Conservation (phyloP, 2,329 filamentous ascomycete species). For the Fusarium redolens region DNA sequence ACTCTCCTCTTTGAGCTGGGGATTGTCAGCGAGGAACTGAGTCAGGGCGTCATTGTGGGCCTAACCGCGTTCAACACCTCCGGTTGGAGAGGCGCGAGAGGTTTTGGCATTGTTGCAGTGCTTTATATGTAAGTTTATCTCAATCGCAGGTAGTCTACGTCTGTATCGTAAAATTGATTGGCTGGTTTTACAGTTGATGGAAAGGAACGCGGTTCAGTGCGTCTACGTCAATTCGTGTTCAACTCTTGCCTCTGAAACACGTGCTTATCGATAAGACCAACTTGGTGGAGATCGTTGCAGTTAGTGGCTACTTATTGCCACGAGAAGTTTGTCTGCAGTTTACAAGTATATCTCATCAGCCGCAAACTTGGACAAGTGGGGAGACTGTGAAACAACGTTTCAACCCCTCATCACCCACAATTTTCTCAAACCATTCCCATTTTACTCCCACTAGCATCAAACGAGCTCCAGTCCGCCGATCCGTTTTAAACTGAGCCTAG, state of each 20-base stretch:
- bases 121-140: not conserved
- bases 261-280: not conserved
- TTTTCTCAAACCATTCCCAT: not conserved
- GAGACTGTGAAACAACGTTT: not conserved
- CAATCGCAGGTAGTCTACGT: not conserved
- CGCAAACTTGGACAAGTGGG: too few relatives aligned
- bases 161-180: not conserved
- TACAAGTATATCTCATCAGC: not conserved
- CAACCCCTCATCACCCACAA: not conserved
- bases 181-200: not conserved
- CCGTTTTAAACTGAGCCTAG: not conserved
- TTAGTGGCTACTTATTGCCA: not conserved
- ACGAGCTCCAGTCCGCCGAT: not conserved
- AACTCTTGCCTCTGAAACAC: not conserved
- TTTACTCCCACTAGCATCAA: not conserved
- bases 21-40: not conserved
- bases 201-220: not conserved
- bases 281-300: fast-evolving
- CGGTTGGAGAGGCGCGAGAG: not conserved
- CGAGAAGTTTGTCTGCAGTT: too few relatives aligned
- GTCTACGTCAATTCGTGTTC: not conserved
- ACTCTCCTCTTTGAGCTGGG: not conserved
- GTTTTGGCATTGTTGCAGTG: not conserved
- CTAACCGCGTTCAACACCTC: not conserved
- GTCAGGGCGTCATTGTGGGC: too few relatives aligned